Conservation (phyloP, 768 basidiomycete species). For the Tricholoma bakamatsutake region DNA sequence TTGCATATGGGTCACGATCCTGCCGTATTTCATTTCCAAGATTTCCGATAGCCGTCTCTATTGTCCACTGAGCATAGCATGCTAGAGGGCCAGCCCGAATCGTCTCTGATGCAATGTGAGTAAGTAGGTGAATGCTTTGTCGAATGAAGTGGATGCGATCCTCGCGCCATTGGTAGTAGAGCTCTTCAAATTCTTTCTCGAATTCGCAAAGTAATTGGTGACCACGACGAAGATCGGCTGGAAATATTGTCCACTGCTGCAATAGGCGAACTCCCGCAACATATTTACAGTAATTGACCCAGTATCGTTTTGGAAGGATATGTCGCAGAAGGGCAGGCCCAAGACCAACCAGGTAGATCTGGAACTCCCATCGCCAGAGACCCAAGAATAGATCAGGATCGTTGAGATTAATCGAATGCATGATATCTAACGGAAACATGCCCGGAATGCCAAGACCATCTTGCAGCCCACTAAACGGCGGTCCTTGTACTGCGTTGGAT, state of each 20-base stretch:
- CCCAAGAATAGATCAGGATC: neutral
- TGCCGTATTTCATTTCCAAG: conserved; percentile 5
- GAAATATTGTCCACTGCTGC: conserved; percentile 9
- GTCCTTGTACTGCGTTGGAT: conserved; percentile 3
- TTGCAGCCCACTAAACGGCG: no score
- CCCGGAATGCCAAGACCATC: neutral
- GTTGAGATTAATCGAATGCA: neutral
- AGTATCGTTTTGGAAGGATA: conserved; percentile 21
- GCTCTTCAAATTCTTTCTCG: neutral
- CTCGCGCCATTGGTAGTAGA: neutral
- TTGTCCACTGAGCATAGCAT: neutral
- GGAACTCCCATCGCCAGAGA: conserved; percentile 6
- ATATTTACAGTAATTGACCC: conserved; percentile 23
- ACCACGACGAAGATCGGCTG: neutral
- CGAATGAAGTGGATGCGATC: conserved; percentile 1
- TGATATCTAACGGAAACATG: neutral
- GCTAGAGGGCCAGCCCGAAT: neutral
- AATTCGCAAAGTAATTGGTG: neutral
- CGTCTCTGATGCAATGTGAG: neutral
- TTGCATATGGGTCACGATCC: conserved; percentile 9
- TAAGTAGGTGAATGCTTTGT: neutral
- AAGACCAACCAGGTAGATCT: conserved; percentile 20
- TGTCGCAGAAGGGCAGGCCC: conserved; percentile 20
- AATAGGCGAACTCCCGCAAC: conserved; percentile 19
- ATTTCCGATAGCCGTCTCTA: neutral